Evolutionary conservation across 305 asterid genomes (phyloP).

Genomic region (Solanum chacoense): DNA sequence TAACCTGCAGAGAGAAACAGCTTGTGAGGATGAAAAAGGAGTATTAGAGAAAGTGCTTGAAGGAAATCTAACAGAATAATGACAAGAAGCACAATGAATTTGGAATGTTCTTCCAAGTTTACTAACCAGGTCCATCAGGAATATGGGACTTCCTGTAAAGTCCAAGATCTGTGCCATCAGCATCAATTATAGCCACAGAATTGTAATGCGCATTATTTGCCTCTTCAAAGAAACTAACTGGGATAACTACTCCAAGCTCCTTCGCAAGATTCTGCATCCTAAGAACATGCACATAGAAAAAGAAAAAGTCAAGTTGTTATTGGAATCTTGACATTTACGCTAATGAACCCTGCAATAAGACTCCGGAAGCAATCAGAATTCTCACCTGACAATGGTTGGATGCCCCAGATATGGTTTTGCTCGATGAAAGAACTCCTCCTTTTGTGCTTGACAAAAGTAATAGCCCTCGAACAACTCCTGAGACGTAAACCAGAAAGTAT

Average conservation of each 20-base stretch:
- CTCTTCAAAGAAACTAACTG: conserved; percentile 95
- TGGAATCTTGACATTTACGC: not conserved
- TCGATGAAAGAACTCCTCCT: conserved; percentile 67
- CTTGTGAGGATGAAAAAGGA: not conserved
- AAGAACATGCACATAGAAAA: conserved; percentile 8
- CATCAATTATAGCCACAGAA: conserved; percentile 82
- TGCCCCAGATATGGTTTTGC: conserved; percentile 83
- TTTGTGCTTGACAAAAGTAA: conserved; percentile 98
- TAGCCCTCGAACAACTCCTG: conserved; percentile 96
- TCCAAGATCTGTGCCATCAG: conserved; percentile 93
- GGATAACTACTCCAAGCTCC: conserved; percentile 85
- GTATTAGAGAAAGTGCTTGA: not conserved
- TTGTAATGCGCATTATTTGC: conserved; percentile 94
- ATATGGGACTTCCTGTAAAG: conserved; percentile 93
- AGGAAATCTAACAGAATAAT: not conserved
- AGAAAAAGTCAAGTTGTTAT: not conserved
- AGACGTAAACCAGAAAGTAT: conserved; percentile 13
- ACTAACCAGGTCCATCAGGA: conserved; percentile 95
- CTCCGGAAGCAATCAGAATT: not conserved
- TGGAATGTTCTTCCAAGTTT: not conserved
- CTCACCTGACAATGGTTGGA: conserved; percentile 74
- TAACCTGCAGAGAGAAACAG: conserved; percentile 47
- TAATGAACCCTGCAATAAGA: not conserved
- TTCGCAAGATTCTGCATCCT: conserved; percentile 95
- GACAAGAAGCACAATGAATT: not conserved